Evolutionary conservation across 2,329 filamentous ascomycete species (phyloP).

Genomic region (Elsinoe necatrix): DNA sequence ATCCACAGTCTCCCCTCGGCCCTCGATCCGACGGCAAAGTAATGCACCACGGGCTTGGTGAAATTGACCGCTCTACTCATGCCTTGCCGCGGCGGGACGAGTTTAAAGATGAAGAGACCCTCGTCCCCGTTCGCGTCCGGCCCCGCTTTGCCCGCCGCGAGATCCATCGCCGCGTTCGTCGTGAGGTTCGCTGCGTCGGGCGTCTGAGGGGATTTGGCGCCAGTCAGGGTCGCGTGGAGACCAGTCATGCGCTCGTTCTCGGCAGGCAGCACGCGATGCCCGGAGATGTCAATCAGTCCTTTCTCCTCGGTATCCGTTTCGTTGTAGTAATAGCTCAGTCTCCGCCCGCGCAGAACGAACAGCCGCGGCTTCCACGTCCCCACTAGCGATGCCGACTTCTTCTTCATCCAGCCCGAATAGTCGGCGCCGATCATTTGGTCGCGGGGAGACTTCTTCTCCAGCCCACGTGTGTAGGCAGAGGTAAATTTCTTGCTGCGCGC

Average conservation of each 20-base stretch:
- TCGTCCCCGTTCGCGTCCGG: conserved; percentile 47
- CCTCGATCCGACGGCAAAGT: conserved; percentile 89
- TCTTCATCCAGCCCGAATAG: conserved; percentile 99
- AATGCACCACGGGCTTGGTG: conserved; percentile 93
- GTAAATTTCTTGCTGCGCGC: conserved; percentile 74
- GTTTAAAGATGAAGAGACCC: conserved; percentile 93
- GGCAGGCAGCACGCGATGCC: conserved; percentile 89
- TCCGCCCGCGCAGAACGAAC: conserved; percentile 87
- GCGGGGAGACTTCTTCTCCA: conserved; percentile 69
- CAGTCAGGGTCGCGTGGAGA: conserved; percentile 83
- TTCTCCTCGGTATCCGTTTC: conserved; percentile 89
- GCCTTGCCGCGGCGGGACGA: conserved; percentile 80
- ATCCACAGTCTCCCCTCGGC: conserved; percentile 91
- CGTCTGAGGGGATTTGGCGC: conserved; percentile 47
- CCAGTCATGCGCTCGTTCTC: conserved; percentile 86
- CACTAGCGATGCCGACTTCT: conserved; percentile 92
- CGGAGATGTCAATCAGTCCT: conserved; percentile 94
- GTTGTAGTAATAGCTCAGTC: conserved; percentile 91
- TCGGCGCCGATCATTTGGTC: conserved; percentile 82
- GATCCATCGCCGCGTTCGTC: conserved; percentile 30
- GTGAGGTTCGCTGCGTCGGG: conserved; percentile 13
- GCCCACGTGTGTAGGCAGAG: conserved; percentile 81
- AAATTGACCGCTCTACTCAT: conserved; percentile 90
- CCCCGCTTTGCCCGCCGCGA: conserved; percentile 20
- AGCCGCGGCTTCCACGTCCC: conserved; percentile 94